A percentile compares a stretch with the other conserved stretches of the same genome.
Conservation (phyloP, 345 rosid species). For the Zanthoxylum bungeanum region DNA sequence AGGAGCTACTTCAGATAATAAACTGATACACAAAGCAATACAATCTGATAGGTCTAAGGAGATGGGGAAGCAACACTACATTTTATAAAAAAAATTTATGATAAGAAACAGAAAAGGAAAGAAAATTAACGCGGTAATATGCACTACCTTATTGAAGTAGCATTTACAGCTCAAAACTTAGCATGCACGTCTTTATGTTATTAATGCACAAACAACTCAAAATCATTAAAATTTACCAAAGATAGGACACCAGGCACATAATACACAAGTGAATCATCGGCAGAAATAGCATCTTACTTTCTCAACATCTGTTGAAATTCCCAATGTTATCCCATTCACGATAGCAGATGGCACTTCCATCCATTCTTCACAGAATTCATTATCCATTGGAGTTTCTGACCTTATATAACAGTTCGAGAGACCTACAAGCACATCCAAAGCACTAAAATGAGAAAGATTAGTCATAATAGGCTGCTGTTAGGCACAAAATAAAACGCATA, state of each 20-base stretch:
- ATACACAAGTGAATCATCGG: conserved; percentile 6
- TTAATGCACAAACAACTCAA: neutral
- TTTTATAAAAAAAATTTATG: neutral
- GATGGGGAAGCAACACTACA: neutral
- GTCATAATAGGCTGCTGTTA: neutral
- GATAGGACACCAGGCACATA: neutral
- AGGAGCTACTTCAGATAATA: neutral
- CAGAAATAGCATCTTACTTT: conserved; percentile 30
- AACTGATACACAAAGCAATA: neutral
- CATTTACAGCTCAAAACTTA: neutral
- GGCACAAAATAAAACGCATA: neutral
- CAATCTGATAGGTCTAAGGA: neutral
- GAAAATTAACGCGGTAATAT: neutral
- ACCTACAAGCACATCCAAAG: conserved; percentile 13
- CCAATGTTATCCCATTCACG: conserved; percentile 35
- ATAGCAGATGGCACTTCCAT: conserved; percentile 39
- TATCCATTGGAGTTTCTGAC: conserved; percentile 28
- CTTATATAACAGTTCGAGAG: conserved; percentile 12
- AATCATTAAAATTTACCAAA: neutral
- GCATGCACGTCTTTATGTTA: neutral
- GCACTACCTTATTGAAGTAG: neutral
- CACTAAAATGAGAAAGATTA: too few species aligned
- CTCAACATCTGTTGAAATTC: conserved; percentile 44
- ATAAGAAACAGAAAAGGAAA: neutral
- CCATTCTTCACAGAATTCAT: conserved; percentile 32